Conservation (phyloP, 352 stramenopile species). For the Phytophthora parvispora region DNA sequence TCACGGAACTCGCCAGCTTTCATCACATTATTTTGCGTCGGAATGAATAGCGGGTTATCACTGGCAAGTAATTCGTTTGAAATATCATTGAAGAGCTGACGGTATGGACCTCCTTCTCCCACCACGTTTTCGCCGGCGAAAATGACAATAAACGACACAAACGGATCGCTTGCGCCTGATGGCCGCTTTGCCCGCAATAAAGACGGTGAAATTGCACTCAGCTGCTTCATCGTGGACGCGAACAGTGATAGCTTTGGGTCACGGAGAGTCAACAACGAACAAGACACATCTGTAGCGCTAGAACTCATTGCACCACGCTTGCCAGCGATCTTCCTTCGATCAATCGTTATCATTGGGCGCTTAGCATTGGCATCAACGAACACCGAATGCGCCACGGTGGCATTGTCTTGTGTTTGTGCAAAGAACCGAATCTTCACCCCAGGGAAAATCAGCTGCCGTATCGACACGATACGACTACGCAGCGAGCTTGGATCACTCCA, state of each 20-base stretch:
- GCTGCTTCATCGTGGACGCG: constrained; percentile 66
- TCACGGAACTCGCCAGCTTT: constrained; percentile 82
- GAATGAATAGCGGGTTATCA: constrained; percentile 68
- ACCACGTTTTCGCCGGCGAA: constrained; percentile 87
- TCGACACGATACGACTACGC: constrained; percentile 57
- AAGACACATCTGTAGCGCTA: constrained; percentile 1
- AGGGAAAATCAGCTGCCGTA: constrained; percentile 79
- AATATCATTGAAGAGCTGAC: constrained; percentile 86
- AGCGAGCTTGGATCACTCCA: constrained; percentile 60
- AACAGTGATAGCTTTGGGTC: constrained; percentile 78
- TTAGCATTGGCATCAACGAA: constrained; percentile 59
- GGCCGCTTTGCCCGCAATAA: constrained; percentile 76
- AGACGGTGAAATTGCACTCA: constrained; percentile 55
- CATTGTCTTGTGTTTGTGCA: constrained; percentile 75
- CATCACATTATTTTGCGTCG: constrained; percentile 77
- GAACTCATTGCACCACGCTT: constrained; percentile 28
- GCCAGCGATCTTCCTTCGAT: constrained; percentile 62
- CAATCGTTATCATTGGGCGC: constrained; percentile 73
- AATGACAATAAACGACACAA: constrained; percentile 84
- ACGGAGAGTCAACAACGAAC: constrained; percentile 36
- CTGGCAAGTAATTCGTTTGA: constrained; percentile 66
- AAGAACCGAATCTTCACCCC: constrained; percentile 84
- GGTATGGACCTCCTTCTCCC: constrained; percentile 81
- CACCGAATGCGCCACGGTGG: constrained; percentile 60
- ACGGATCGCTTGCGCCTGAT: constrained; percentile 80